Base-by-base conservation (phyloP, 1,284 basidiomycete genomes). In the Ustilago xerochloae region DNA sequence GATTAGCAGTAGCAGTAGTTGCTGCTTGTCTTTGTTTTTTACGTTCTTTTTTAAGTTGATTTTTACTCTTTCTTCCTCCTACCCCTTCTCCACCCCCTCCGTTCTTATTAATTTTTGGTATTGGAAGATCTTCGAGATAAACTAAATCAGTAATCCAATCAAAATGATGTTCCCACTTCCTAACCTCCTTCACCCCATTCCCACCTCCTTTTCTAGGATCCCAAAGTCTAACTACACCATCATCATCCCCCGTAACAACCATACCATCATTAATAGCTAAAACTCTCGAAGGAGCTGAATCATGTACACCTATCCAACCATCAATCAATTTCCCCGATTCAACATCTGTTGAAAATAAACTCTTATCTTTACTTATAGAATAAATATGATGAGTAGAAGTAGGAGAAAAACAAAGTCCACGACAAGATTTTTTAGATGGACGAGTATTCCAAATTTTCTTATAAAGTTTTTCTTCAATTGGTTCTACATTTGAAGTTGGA, bases 91-190 rank as follows among this genome's bases (percentile, higher is more conserved):
- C 26, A 53, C 0, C 13, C 52, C 22, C 63, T 60, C 12, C 15
- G 26, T 15, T 69, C 10, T 36, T 36, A n/a, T 56, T 48, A 10
- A 55, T 41, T 20, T 58, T 62, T 0, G 73, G 80, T 0, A 68
- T 61, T 0, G 70, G 75, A 13, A 82, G 55, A 43, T 81, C 62
- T 0, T 51, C 20, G 28, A 75, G 53, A 89, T 92, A 97, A 39
- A 93, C 85, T 85, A 98, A 93, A 82, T 95, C 94, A 22, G 93
- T 93, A 60, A 98, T 96, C 85, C 94, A 97, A 85, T 97, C 94
- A 81, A 91, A 94, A 81, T 98, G 95, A 61, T 97, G 94, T 12
- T 87, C 89, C 83, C 94, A 94, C 15, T 88, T 86, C 35, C 91
- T 87, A 20, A 92, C 86, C 6, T 75, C 56, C 24, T 60, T 63